phyloP scores from a whole-genome alignment of 495 filamentous ascomycete species.

The Symbiotaphrina buchneri region DNA sequence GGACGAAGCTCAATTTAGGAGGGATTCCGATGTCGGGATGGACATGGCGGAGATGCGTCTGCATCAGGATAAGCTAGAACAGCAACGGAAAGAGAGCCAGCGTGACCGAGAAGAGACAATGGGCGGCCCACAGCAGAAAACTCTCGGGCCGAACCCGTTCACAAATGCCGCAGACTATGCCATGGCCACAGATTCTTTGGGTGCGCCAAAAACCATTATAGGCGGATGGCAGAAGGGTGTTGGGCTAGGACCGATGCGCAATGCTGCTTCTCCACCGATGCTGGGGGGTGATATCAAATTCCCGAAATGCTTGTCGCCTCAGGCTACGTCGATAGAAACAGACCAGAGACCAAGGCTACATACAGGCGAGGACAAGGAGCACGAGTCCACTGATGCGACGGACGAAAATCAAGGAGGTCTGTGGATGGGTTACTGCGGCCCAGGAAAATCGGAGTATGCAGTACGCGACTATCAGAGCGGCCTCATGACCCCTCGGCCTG shows the following conservation, averaged over 20 bases:
- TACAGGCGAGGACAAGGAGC: too few relatives aligned
- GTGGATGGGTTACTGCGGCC: slow-evolving; percentile 36
- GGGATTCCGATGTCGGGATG: slow-evolving; percentile 14
- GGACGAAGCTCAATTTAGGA: slow-evolving; percentile 5
- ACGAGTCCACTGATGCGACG: background rate
- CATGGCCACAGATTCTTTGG: slow-evolving; percentile 2
- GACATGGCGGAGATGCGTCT: slow-evolving; percentile 19
- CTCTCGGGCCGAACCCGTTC: too few relatives aligned
- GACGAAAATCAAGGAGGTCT: slow-evolving; percentile 16
- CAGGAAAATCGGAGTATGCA: slow-evolving; percentile 17
- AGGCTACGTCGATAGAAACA: slow-evolving; percentile 58
- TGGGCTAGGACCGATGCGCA: slow-evolving; percentile 24
- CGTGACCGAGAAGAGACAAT: background rate
- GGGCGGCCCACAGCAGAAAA: too few relatives aligned
- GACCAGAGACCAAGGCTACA: slow-evolving; percentile 19
- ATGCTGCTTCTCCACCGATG: slow-evolving; percentile 52
- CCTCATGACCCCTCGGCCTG: too few relatives aligned
- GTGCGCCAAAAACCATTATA: slow-evolving; percentile 13
- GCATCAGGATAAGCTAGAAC: slow-evolving; percentile 16
- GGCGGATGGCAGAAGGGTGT: slow-evolving; percentile 20
- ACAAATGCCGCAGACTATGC: too few relatives aligned
- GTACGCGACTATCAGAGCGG: too few relatives aligned
- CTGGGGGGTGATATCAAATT: slow-evolving; percentile 56
- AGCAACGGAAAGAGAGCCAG: slow-evolving; percentile 8
- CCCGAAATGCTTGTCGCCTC: slow-evolving; percentile 54